A percentile compares a stretch with the other conserved stretches of the same genome.
phyloP scores from a whole-genome alignment of 345 rosid genomes.

The Eucalyptus sp. region DNA sequence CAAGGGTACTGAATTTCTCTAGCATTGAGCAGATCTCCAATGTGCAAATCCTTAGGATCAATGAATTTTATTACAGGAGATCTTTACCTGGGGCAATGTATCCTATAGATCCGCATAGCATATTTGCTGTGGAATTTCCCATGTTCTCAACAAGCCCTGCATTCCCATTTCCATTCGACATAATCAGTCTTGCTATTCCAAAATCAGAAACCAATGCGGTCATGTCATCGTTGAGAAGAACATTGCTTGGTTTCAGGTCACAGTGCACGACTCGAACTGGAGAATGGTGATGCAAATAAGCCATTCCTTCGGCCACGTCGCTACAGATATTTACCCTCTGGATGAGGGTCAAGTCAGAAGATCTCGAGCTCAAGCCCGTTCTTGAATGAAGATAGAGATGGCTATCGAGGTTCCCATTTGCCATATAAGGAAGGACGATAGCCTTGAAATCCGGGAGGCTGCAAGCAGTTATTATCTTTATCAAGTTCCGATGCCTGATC shows the following conservation, averaged over 20 bases:
- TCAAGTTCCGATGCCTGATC: slow-evolving; percentile 46
- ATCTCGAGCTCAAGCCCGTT: slow-evolving; percentile 7
- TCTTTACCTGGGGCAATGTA: slow-evolving; percentile 50
- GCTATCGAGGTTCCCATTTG: slow-evolving; percentile 42
- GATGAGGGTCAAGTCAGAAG: slow-evolving; percentile 27
- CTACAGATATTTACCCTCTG: slow-evolving; percentile 48
- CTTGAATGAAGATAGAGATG: slow-evolving; percentile 28
- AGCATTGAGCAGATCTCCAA: not conserved
- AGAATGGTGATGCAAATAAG: slow-evolving; percentile 55
- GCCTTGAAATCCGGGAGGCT: slow-evolving; percentile 52
- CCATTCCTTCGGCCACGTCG: slow-evolving; percentile 54
- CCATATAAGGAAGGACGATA: slow-evolving; percentile 44
- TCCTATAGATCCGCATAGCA: slow-evolving; percentile 36
- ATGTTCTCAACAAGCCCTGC: slow-evolving; percentile 16
- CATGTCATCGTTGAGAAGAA: slow-evolving; percentile 58
- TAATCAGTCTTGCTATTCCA: slow-evolving; percentile 38
- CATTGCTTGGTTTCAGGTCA: slow-evolving; percentile 53
- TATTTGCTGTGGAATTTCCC: slow-evolving; percentile 41
- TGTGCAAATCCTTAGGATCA: not conserved
- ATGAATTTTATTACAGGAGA: not conserved
- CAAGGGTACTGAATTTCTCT: not conserved
- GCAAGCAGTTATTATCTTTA: slow-evolving; percentile 48
- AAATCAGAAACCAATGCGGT: slow-evolving; percentile 53
- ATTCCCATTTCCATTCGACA: slow-evolving; percentile 18
- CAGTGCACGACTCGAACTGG: slow-evolving; percentile 44